A percentile compares a stretch with the other conserved stretches of the same genome.
phyloP scores from a whole-genome alignment of 805 yeast species.

The Diddensiella caesifluorescens region DNA sequence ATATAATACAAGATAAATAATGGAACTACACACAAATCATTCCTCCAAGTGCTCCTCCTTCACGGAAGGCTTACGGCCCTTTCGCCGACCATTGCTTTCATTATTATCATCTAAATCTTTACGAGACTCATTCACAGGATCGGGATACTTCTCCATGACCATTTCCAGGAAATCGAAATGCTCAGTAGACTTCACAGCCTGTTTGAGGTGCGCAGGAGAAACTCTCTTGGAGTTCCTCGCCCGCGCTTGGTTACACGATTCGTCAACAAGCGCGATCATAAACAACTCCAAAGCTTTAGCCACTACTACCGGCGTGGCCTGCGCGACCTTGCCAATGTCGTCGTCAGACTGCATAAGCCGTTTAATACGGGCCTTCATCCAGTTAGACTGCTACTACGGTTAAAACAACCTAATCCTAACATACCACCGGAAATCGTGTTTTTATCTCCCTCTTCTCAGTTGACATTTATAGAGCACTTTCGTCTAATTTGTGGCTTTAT shows the following conservation, averaged over 20 bases:
- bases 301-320: conserved; percentile 97
- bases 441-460: conserved; percentile 33
- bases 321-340: conserved; percentile 97
- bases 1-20: too few relatives aligned
- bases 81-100: not conserved
- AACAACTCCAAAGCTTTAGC: conserved; percentile 93
- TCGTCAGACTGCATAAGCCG: conserved; percentile 97
- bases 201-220: conserved; percentile 72
- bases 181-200: conserved; percentile 79
- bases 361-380: conserved; percentile 72
- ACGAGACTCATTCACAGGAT: conserved; percentile 31
- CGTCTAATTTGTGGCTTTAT: too few relatives aligned
- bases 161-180: conserved; percentile 91
- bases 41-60: too few relatives aligned
- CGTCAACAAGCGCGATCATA: conserved; percentile 82
- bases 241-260: conserved; percentile 72
- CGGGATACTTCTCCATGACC: conserved; percentile 56
- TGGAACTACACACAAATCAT: too few relatives aligned
- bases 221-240: conserved; percentile 72
- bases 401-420: conserved; percentile 10
- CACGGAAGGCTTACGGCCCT: not conserved
- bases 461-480: too few relatives aligned
- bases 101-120: conserved; percentile 9
- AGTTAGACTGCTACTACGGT: not conserved
- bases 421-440: conserved; percentile 39